phyloP scores from a whole-genome alignment of 495 filamentous ascomycete species.

The Penicillium malachiteum region DNA sequence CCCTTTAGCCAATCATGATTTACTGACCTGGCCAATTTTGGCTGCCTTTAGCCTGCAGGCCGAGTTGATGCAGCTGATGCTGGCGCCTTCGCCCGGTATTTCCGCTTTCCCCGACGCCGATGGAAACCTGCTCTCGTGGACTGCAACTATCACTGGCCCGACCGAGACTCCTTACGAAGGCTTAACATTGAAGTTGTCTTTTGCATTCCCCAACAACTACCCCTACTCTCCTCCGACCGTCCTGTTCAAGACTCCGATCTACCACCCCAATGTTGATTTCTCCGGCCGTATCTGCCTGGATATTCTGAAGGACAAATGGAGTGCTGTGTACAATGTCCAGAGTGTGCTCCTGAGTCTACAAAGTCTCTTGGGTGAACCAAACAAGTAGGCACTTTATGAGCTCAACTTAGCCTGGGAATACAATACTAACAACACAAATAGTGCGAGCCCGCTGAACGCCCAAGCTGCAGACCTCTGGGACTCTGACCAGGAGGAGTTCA shows the following conservation, averaged over 20 bases:
- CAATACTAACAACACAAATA: conserved; percentile 35
- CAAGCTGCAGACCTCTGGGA: conserved; percentile 97
- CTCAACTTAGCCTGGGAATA: background rate
- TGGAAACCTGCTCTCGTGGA: conserved; percentile 89
- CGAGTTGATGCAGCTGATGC: conserved; percentile 98
- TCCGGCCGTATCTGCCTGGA: conserved; percentile 91
- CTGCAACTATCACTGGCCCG: conserved; percentile 88
- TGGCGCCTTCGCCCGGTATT: conserved; percentile 85
- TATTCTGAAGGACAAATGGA: conserved; percentile 99
- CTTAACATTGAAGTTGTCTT: conserved; percentile 89
- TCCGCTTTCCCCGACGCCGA: conserved; percentile 91
- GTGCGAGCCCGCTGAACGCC: conserved; percentile 90
- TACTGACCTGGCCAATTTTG: conserved; percentile 6
- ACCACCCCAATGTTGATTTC: conserved; percentile 93
- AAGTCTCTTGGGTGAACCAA: conserved; percentile 93
- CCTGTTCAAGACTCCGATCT: conserved; percentile 89
- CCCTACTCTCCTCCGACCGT: conserved; percentile 92
- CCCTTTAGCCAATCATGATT: background rate
- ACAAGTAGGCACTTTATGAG: conserved; percentile 66
- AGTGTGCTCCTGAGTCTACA: conserved; percentile 91
- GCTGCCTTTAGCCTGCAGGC: conserved; percentile 72
- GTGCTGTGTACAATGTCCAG: conserved; percentile 89
- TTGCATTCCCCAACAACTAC: conserved; percentile 89
- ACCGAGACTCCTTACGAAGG: conserved; percentile 87
- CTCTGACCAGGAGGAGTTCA: conserved; percentile 81